phyloP scores from a whole-genome alignment of 768 basidiomycete species.

The Lactifluus hygrophoroides region DNA sequence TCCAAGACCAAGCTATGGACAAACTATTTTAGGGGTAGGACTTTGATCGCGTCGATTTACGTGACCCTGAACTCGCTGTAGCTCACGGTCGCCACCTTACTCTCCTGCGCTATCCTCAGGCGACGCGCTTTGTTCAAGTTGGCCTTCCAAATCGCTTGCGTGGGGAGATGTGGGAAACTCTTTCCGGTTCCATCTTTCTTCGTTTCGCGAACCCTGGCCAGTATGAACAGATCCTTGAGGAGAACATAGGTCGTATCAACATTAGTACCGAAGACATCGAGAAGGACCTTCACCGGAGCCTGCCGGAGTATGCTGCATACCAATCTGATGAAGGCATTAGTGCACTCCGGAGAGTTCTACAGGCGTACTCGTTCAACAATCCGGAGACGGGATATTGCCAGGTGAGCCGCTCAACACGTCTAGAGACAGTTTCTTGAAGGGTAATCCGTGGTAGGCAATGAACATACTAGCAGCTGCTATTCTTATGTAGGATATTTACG shows the following conservation, averaged over 20 bases:
- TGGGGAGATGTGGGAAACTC: constrained; percentile 97
- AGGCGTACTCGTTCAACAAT: constrained; percentile 93
- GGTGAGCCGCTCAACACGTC: constrained; percentile 31
- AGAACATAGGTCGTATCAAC: constrained; percentile 69
- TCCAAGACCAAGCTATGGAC: constrained; percentile 97
- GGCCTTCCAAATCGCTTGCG: constrained; percentile 90
- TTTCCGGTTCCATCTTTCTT: constrained; percentile 89
- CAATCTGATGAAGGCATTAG: constrained; percentile 82
- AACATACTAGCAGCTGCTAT: constrained; percentile 96
- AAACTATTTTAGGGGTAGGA: constrained; percentile 66
- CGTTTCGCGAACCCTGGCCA: constrained; percentile 81
- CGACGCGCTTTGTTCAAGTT: constrained; percentile 94
- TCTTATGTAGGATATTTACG: constrained; percentile 57
- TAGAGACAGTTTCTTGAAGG: constrained; percentile 1
- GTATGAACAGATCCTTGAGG: constrained; percentile 66
- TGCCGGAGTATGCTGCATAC: constrained; percentile 96
- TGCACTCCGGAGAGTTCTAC: constrained; percentile 80
- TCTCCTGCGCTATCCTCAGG: constrained; percentile 89
- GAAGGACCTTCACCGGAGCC: constrained; percentile 91
- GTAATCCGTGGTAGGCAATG: constrained; percentile 58
- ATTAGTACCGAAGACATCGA: constrained; percentile 98
- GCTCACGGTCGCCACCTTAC: constrained; percentile 94
- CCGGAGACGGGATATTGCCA: constrained; percentile 95
- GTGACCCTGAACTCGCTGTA: constrained; percentile 26
- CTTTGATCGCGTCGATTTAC: constrained; percentile 19